phyloP scores from a whole-genome alignment of 208 protist genomes.

The Leishmania tarentolae region DNA sequence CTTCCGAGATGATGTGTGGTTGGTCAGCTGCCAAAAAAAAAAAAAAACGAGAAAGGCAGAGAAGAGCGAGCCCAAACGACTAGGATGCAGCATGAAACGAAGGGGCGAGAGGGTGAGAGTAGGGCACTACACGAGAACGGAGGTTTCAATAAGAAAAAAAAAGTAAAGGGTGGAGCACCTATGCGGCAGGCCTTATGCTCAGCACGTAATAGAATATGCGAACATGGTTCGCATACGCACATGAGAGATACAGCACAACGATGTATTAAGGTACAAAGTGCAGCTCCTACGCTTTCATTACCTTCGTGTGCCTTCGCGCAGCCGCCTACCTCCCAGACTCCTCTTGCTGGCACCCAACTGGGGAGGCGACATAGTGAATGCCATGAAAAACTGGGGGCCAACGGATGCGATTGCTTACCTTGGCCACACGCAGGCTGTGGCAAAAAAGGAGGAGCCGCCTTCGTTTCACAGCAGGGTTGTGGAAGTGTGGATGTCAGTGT shows the following conservation, averaged over 20 bases:
- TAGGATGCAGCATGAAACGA: background rate
- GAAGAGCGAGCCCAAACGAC: background rate
- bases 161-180: background rate
- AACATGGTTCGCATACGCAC: background rate
- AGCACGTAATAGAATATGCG: background rate
- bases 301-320: background rate
- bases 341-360: background rate
- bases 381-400: background rate
- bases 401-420: background rate
- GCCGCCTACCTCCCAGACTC: background rate
- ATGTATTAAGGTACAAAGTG: background rate
- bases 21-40: background rate
- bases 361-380: background rate
- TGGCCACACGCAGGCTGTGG: background rate
- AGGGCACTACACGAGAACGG: too few species aligned
- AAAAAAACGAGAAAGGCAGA: background rate
- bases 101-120: background rate
- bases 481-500: background rate
- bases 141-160: background rate
- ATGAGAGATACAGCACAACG: background rate
- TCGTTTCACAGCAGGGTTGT: background rate
- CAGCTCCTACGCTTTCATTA: background rate
- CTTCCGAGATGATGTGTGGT: background rate
- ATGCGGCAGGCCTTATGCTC: background rate
- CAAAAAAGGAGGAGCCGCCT: background rate